Base-by-base conservation (phyloP, 495 filamentous ascomycete genomes). In the Hypoxylon fuscum region DNA sequence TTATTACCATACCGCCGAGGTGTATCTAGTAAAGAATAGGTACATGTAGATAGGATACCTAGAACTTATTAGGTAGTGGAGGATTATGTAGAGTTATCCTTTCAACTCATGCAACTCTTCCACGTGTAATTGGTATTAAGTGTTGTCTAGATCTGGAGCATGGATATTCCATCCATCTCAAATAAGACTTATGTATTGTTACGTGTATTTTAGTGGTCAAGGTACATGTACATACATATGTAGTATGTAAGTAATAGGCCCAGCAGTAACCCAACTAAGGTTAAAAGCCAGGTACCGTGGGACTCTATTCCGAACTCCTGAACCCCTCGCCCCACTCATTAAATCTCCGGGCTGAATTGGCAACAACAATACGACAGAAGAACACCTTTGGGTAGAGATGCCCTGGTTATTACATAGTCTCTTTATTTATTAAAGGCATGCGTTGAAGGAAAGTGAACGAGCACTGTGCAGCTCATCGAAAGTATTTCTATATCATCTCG, bases 321-420 rank as follows among this genome's bases (percentile, higher is more conserved):
- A 49, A 41, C 62, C 62, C 62, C 55, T 59, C 62, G 62, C 38
- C 44, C 62, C 62, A 65, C 62, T 51, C 32, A 59, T 55, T 40
- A 65, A 65, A 55, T 65, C 45, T 65, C 62, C 62, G 62, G 15
- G 50, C 37, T 51, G 18, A 64, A 64, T 47, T 54, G 2, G 46
- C 7, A 32, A 51, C 37, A 23, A 43, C 40, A 40, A 40, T 53
- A 34, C 23, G 11, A 49, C 37, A 42, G 6, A 8, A 3, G 34
- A 11, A 35, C 11, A 11, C 12, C 32, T 27, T 27, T 27, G 3
- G 25, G 25, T 8, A 27, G n/a, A n/a, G n/a, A 27, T 27, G 25
- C 8, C 25, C 25, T 27, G 25, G 3, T 27, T 27, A 8, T 27
- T 8, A 27, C 25, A n/a, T n/a, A 31, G 27, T 35, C 32, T 35